phyloP scores from a whole-genome alignment of 1,139 yeast species.

The Kodamaea ohmeri region DNA sequence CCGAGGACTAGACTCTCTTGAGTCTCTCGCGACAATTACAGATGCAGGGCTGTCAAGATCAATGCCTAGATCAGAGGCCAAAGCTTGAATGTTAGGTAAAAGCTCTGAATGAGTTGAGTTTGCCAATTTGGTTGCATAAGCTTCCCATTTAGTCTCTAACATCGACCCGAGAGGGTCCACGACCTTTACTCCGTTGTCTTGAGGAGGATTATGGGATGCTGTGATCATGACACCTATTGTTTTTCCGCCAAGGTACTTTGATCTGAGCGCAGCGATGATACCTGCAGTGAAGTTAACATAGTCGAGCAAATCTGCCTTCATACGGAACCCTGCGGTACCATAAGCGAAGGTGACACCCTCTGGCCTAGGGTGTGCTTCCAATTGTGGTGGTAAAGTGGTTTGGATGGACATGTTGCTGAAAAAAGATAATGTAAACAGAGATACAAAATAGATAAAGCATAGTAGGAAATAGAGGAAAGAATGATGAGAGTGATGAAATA shows the following conservation, averaged over 20 bases:
- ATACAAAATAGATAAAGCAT: neutral
- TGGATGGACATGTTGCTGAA: conserved; percentile 13
- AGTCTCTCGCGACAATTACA: conserved; percentile 64
- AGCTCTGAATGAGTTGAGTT: conserved; percentile 53
- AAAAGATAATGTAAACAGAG: conserved; percentile 1
- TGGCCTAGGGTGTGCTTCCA: conserved; percentile 40
- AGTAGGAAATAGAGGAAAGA: neutral
- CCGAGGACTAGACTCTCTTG: conserved; percentile 74
- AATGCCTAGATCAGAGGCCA: conserved; percentile 37
- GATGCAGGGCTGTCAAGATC: conserved; percentile 36
- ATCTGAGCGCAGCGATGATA: conserved; percentile 75
- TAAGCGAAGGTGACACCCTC: conserved; percentile 52
- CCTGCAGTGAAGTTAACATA: conserved; percentile 87
- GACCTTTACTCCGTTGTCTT: conserved; percentile 93
- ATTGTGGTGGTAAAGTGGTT: conserved; percentile 12
- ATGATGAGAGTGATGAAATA: no score
- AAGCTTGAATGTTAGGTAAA: conserved; percentile 22
- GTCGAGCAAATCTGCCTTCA: conserved; percentile 66
- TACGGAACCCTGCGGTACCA: conserved; percentile 98
- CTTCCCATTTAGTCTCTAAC: conserved; percentile 86
- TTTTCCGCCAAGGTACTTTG: conserved; percentile 64
- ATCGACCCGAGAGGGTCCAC: conserved; percentile 94
- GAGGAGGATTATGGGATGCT: conserved; percentile 94
- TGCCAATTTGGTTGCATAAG: conserved; percentile 75
- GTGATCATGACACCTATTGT: conserved; percentile 92